These are phyloP conservation scores for Sequoiadendron giganteum DNA, from an alignment of 75 land plant genomes.

Conservation along the genomic window DNA sequence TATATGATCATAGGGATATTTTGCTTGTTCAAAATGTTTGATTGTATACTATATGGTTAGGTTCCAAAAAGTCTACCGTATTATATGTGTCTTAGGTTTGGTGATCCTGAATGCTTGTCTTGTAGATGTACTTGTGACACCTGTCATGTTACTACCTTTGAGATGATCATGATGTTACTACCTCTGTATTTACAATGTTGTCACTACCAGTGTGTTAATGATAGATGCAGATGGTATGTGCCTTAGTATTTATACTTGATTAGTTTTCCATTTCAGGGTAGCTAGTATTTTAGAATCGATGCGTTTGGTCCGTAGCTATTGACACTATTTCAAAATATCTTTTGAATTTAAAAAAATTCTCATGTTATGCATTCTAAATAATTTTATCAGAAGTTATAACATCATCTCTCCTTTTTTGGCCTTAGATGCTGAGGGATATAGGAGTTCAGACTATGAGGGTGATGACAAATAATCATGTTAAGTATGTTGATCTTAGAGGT, in stretches of 20 bases:
- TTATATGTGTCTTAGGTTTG: too few relatives aligned
- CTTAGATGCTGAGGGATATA: conserved; percentile 63
- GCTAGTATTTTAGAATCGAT: not conserved
- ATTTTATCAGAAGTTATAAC: not conserved
- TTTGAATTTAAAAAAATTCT: not conserved
- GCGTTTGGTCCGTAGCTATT: not conserved
- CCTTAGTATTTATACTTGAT: too few relatives aligned
- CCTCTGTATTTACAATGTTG: too few relatives aligned
- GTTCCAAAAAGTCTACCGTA: too few relatives aligned
- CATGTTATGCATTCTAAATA: not conserved
- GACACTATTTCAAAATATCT: not conserved
- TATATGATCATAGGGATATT: not conserved
- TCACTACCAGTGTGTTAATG: too few relatives aligned
- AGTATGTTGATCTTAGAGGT: conserved; percentile 62
- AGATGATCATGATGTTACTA: too few relatives aligned
- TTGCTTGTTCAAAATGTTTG: not conserved
- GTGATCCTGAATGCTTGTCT: too few relatives aligned
- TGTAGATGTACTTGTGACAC: too few relatives aligned
- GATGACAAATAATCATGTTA: conserved; percentile 79
- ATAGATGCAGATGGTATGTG: too few relatives aligned
- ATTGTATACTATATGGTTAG: too few relatives aligned
- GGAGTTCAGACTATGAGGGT: conserved; percentile 70
- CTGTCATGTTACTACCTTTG: too few relatives aligned
- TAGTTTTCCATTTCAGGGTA: not conserved
- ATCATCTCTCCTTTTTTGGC: not conserved